Evolutionary conservation across 208 protist genomes (phyloP), one percentile per base, ranked within the genome.

Genomic region (Lotmaria passim): DNA sequence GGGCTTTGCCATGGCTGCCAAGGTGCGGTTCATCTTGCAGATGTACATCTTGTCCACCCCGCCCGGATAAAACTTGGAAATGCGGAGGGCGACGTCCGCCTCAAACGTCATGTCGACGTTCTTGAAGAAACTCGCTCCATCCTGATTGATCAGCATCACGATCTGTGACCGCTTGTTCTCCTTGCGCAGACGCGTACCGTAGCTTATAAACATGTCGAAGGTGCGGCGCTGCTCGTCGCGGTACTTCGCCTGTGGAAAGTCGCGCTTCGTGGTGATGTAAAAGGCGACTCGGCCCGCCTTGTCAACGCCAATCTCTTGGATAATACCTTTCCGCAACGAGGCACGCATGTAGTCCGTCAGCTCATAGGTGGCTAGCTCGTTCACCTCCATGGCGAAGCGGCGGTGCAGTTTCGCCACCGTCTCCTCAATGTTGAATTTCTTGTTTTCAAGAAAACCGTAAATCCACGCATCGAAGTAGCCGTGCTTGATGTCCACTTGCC

Each of bases 381-480:
- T 72, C 53, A 71, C 48, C 72, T 93, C 87, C 75, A 93, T 85
- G 7, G 61, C 78, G 46, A 82, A 81, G 15, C 87, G 78, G 28
- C 87, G 78, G 15, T 89, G 79, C 31, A 93, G 64, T 59, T 93
- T 93, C 12, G 70, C 74, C 14, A 93, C 82, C 14, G 87, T 89
- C 48, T 90, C 84, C 8, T 86, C 69, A 19, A 93, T 65, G 46
- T 88, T 63, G 43, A 89, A 93, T 46, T 93, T 89, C 51, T 93
- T 93, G 62, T 93, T 93, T 59, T 91, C 85, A 10, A 93, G 67
- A 43, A 93, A 93, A 11, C 83, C 78, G 59, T 93, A 93, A 0
- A 93, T 75, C 85, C 88, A 93, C 48, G 77, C 76, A 23, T 91
- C 85, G 44, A 85, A 85, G 56, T 87, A 78, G 62, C 73, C 72